phyloP scores from a whole-genome alignment of 306 rosid species.

The Malus domestica region ASM211411v1 NC_041801.1:23221001-23221500 shows the following conservation, averaged over 20 bases:
- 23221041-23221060: too few relatives aligned
- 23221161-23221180: too few relatives aligned
- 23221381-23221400: background rate
- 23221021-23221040: too few relatives aligned
- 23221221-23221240: background rate
- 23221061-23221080: too few relatives aligned
- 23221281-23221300: background rate
- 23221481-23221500: background rate
- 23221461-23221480: background rate
- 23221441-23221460: background rate
- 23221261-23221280: background rate
- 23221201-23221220: fast-evolving
- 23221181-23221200: too few relatives aligned
- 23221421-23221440: background rate
- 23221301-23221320: background rate
- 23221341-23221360: background rate
- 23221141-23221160: too few relatives aligned
- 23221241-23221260: background rate
- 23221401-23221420: background rate
- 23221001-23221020: too few relatives aligned
- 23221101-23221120: too few relatives aligned
- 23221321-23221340: background rate
- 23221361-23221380: too few relatives aligned
- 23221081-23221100: too few relatives aligned
- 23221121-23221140: too few relatives aligned